Conservation (phyloP, 1,284 basidiomycete species). For the Tylopilus sp. region DNA sequence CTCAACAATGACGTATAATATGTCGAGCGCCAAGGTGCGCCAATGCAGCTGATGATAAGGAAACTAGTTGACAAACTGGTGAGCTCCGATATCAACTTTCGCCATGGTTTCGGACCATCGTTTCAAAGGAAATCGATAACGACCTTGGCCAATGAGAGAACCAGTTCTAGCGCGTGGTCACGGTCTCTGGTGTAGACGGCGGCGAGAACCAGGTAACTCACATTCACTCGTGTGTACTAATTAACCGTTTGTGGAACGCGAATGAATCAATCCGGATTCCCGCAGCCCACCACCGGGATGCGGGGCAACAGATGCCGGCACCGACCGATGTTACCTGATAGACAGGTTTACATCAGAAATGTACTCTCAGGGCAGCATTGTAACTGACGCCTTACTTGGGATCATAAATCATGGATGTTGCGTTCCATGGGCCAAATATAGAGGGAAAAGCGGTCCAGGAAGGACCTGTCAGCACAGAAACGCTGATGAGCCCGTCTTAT, state of each 20-base stretch:
- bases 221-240: background rate
- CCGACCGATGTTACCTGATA: background rate
- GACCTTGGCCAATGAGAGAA: background rate
- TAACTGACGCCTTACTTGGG: conserved; percentile 3
- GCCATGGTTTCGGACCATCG: background rate
- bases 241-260: background rate
- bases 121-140: background rate
- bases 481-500: background rate
- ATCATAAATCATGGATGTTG: conserved; percentile 5
- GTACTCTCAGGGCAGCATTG: no score
- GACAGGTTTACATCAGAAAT: background rate
- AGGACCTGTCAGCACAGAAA: background rate
- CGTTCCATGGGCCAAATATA: no score
- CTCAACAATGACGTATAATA: background rate
- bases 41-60: background rate
- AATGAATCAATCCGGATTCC: background rate
- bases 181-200: conserved; percentile 8
- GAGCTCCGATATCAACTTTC: background rate
- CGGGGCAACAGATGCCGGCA: background rate
- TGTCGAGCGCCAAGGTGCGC: background rate
- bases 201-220: background rate
- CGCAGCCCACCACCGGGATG: background rate
- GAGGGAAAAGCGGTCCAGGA: no score
- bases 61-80: background rate
- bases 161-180: background rate